Base-by-base conservation (phyloP, 768 basidiomycete genomes). In the Amyloporia xantha region DNA sequence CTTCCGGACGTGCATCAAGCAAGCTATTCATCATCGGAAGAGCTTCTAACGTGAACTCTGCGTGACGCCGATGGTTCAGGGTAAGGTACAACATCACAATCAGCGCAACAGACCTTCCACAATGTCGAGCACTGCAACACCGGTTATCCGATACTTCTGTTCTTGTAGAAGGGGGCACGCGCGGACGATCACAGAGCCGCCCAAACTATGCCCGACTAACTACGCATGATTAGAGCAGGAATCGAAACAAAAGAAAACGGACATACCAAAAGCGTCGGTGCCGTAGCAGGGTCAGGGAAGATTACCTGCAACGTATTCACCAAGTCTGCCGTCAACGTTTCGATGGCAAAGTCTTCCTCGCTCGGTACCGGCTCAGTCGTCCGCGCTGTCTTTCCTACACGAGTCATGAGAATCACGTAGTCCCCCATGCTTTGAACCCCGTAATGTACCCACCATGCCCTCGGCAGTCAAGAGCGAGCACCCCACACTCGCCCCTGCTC, bases 41-140 rank as follows among this genome's bases (percentile, higher is more conserved):
- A 1, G 93, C 91, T 39, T 97, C 96, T 25, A 97, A 71, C 0
- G 96, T 94, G 21, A 92, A 89, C 11, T 94, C 92, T 92, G 60
- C 5, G 39, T 20, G n/a, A 2, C 33, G 20, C 6, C 17, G 11
- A 47, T 15, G 13, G 12, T 30, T 11, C 10, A 6, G 26, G 12
- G 20, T 41, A 23, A 41, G 15, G 41, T 41, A 35, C n/a, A n/a
- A 35, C 33, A 35, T n/a, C n/a, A n/a, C n/a, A n/a, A n/a, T n/a
- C n/a, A n/a, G n/a, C n/a, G n/a, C 41, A 20, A 44, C 52, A 9
- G 1, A 58, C 57, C 57, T 52, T 58, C 57, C 3, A 58, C 57
- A 7, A 58, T 53, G 27, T 58, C 57, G n/a, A 58, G 49, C 1
- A 94, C 92, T 0, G 76, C 78, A 7, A 91, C 82, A 4, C 91